Percentiles rank a stretch among this genome's conserved stretches.
Conservation (phyloP, 352 stramenopile genomes). For the Pythium plurisporium region DNA sequence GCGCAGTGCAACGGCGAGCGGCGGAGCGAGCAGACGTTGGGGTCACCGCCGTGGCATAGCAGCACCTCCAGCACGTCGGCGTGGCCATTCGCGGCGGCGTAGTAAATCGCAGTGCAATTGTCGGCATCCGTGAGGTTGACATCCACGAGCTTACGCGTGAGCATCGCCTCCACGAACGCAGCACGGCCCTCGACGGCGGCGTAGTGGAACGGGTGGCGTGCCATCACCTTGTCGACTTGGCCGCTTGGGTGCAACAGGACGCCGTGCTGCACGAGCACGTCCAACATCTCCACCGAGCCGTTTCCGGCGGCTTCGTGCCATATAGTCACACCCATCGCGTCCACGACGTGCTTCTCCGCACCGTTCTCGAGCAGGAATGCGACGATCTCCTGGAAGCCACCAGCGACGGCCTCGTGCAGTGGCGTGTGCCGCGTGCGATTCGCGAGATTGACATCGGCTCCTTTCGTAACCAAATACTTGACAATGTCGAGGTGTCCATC, state of each 20-base stretch:
- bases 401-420: conserved; percentile 63
- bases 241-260: conserved; percentile 39
- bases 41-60: conserved; percentile 38
- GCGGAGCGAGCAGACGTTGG: conserved; percentile 55
- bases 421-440: conserved; percentile 65
- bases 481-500: conserved; percentile 48
- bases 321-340: conserved; percentile 76
- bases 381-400: conserved; percentile 39
- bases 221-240: conserved; percentile 73
- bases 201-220: conserved; percentile 79
- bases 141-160: conserved; percentile 52
- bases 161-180: conserved; percentile 48
- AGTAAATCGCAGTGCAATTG: conserved; percentile 66
- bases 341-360: conserved; percentile 57
- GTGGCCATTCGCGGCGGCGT: conserved; percentile 67
- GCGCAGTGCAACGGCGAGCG: conserved; percentile 70
- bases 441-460: conserved; percentile 50
- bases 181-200: conserved; percentile 65
- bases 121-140: conserved; percentile 64
- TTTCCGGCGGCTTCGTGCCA: conserved; percentile 77
- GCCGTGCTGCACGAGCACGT: conserved; percentile 48
- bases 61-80: conserved; percentile 44
- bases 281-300: conserved; percentile 48
- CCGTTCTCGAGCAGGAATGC: conserved; percentile 50
- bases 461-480: conserved; percentile 35